Evolutionary conservation across 2,329 filamentous ascomycete genomes (phyloP).

Genomic region (Hirsutella thompsonii): DNA sequence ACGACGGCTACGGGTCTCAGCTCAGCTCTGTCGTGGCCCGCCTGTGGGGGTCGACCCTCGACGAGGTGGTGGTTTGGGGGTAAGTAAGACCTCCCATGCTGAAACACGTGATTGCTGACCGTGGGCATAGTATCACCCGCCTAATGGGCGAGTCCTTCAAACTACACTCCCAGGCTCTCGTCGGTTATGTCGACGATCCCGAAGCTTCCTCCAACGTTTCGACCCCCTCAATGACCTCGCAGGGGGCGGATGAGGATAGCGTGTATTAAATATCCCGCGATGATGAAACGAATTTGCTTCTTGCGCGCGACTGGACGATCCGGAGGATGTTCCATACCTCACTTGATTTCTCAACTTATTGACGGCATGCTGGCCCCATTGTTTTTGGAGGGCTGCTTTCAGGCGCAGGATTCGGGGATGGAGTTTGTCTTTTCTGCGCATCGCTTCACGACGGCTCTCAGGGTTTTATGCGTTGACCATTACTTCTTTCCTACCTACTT

Average conservation of each 20-base stretch:
- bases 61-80: slow-evolving; percentile 99
- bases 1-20: slow-evolving; percentile 68
- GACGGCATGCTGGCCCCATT: background rate
- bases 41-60: slow-evolving; percentile 95
- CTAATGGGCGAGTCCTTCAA: slow-evolving; percentile 98
- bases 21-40: slow-evolving; percentile 91
- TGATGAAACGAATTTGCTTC: slow-evolving; percentile 32
- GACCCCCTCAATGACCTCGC: slow-evolving; percentile 59
- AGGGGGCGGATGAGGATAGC: slow-evolving; percentile 58
- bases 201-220: slow-evolving; percentile 57
- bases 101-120: slow-evolving; percentile 8
- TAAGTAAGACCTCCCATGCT: slow-evolving; percentile 40
- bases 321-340: slow-evolving; percentile 5
- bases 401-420: background rate
- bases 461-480: background rate
- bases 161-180: slow-evolving; percentile 84
- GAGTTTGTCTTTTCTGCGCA: background rate
- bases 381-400: background rate
- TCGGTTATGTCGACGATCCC: slow-evolving; percentile 83
- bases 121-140: slow-evolving; percentile 59
- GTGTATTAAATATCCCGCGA: slow-evolving; percentile 48
- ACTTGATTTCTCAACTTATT: slow-evolving; percentile 4
- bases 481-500: background rate
- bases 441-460: background rate
- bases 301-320: slow-evolving; percentile 3